phyloP scores from a whole-genome alignment of 805 yeast species.

The Pichia cabralensis region DNA sequence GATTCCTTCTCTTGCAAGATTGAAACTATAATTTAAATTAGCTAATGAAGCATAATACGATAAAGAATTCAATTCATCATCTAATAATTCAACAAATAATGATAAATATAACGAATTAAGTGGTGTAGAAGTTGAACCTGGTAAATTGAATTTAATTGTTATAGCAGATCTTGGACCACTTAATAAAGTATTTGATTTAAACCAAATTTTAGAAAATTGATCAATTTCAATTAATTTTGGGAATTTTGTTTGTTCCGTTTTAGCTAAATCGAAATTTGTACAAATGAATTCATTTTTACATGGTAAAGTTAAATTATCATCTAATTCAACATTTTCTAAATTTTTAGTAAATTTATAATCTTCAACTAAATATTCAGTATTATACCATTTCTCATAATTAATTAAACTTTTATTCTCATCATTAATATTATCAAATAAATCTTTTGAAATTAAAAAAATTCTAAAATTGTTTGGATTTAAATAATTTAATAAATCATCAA shows the following conservation, averaged over 20 bases:
- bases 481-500: slow-evolving; percentile 37
- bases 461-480: slow-evolving; percentile 55
- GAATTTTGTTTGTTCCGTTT: slow-evolving; percentile 31
- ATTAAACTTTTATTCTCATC: slow-evolving; percentile 22
- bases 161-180: slow-evolving; percentile 81
- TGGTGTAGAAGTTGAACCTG: slow-evolving; percentile 52
- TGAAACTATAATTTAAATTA: slow-evolving; percentile 52
- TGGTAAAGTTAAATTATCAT: slow-evolving; percentile 38
- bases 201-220: slow-evolving; percentile 61
- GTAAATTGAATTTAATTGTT: slow-evolving; percentile 53
- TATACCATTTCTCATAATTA: slow-evolving; percentile 75
- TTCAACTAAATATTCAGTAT: slow-evolving; percentile 59
- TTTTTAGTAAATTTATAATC: slow-evolving; percentile 27
- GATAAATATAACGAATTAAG: slow-evolving; percentile 46
- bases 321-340: slow-evolving; percentile 32
- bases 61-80: slow-evolving; percentile 64
- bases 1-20: slow-evolving; percentile 60
- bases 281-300: slow-evolving; percentile 75
- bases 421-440: slow-evolving; percentile 36
- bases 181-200: slow-evolving; percentile 80
- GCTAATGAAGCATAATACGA: slow-evolving; percentile 82
- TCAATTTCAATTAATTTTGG: slow-evolving; percentile 54
- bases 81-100: slow-evolving; percentile 59
- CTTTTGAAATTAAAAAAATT: slow-evolving; percentile 43
- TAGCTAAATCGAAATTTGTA: slow-evolving; percentile 53